Conservation (phyloP, 2,329 filamentous ascomycete species). For the Cercospora sesami region DNA sequence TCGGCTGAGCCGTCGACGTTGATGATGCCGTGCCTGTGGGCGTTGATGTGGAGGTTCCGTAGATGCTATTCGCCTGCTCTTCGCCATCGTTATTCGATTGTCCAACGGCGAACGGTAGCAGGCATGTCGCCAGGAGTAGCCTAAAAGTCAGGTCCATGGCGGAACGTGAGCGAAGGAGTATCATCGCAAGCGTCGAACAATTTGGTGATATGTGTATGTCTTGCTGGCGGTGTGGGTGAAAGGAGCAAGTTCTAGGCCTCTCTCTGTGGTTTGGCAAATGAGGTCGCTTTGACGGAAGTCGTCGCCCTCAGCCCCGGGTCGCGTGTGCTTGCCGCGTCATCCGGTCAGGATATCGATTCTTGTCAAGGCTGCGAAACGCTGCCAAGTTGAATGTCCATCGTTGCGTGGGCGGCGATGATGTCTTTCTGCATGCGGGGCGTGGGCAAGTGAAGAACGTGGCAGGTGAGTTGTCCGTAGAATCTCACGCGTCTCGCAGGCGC, state of each 20-base stretch:
- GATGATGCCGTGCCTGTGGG: background rate
- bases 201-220: background rate
- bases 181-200: background rate
- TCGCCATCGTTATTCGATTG: constrained; percentile 6
- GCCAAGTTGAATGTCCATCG: background rate
- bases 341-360: background rate
- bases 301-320: constrained; percentile 1
- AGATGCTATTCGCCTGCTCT: background rate
- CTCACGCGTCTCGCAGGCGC: background rate
- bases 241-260: background rate
- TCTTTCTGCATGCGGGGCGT: background rate
- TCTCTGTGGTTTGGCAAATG: constrained; percentile 3
- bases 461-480: background rate
- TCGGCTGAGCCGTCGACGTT: background rate
- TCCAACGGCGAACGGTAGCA: background rate
- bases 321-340: constrained; percentile 6
- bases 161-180: background rate
- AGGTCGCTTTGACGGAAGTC: constrained; percentile 3
- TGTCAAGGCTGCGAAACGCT: background rate
- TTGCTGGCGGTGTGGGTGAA: background rate
- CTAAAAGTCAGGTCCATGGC: background rate
- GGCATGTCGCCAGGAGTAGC: background rate
- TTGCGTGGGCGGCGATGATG: background rate
- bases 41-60: background rate
- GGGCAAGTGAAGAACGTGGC: background rate